Conservation (phyloP, 257 asterid species). For the Penstemon eatonii region DNA sequence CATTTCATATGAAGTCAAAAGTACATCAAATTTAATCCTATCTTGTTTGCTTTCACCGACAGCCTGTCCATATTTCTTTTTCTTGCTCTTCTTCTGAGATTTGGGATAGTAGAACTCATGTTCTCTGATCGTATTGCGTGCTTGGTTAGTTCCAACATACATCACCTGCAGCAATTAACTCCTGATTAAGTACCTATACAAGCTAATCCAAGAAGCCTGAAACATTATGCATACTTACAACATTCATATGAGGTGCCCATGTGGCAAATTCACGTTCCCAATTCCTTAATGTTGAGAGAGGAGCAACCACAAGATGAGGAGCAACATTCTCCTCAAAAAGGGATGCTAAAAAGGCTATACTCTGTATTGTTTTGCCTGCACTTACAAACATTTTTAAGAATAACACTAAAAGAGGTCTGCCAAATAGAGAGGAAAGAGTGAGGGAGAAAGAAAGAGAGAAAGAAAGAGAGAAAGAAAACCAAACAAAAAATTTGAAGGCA, state of each 20-base stretch:
- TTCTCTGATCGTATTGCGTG: constrained; percentile 76
- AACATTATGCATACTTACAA: constrained; percentile 58
- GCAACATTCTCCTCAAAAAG: constrained; percentile 70
- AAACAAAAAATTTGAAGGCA: constrained; percentile 20
- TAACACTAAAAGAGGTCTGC: constrained; percentile 9
- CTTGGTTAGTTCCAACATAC: constrained; percentile 85
- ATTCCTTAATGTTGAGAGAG: constrained; percentile 94
- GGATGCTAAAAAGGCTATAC: constrained; percentile 95
- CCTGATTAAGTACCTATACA: constrained; percentile 21
- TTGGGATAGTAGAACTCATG: constrained; percentile 88
- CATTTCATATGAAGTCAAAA: constrained; percentile 95
- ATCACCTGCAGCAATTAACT: constrained; percentile 67
- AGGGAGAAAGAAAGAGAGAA: constrained; percentile 10
- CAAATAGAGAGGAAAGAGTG: constrained; percentile 8
- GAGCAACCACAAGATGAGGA: constrained; percentile 97
- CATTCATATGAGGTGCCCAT: constrained; percentile 99
- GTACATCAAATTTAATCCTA: constrained; percentile 95
- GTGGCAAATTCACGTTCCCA: constrained; percentile 99
- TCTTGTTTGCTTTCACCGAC: constrained; percentile 79
- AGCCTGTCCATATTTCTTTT: constrained; percentile 73
- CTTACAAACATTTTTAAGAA: constrained; percentile 27
- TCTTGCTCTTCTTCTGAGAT: constrained; percentile 73
- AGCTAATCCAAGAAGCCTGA: constrained; percentile 5
- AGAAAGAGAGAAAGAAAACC: neutral
- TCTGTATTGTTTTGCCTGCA: constrained; percentile 97